A percentile compares a stretch with the other conserved stretches of the same genome.
Evolutionary conservation across 83 land plant species (phyloP).

Genomic region (Picea abies): DNA sequence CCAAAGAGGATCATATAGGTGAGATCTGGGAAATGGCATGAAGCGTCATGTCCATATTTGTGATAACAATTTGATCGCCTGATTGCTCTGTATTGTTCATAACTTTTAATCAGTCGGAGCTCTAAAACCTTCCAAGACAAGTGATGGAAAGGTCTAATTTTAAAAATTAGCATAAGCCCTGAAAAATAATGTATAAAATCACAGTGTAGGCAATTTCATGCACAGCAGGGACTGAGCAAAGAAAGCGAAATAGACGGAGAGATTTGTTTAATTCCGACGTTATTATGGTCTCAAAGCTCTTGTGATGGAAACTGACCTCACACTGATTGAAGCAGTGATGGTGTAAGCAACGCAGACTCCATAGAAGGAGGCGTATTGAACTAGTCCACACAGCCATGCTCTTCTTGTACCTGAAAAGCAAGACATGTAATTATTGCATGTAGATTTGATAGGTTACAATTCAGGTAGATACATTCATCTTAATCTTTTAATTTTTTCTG

Average conservation of each 20-base stretch:
- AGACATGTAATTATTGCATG: slow-evolving; percentile 13
- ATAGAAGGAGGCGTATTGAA: slow-evolving; percentile 34
- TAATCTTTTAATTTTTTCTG: too few species aligned
- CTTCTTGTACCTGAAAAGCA: slow-evolving; percentile 35
- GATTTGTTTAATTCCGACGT: not conserved
- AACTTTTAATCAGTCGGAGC: slow-evolving; percentile 13
- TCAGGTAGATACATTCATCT: too few species aligned
- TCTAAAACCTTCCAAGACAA: slow-evolving; percentile 39
- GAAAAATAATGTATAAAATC: not conserved
- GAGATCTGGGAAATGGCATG: slow-evolving; percentile 2
- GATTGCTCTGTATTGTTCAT: slow-evolving; percentile 13
- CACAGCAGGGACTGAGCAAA: not conserved
- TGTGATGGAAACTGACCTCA: slow-evolving; percentile 30
- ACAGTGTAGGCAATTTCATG: not conserved
- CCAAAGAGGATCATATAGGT: slow-evolving; percentile 25
- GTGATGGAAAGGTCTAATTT: not conserved
- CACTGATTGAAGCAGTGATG: slow-evolving; percentile 47
- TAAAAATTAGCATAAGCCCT: not conserved
- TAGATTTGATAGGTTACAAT: slow-evolving; percentile 3
- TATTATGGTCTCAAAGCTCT: not conserved
- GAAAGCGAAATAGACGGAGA: not conserved
- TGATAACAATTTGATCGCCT: slow-evolving; percentile 19
- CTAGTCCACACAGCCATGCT: slow-evolving; percentile 42
- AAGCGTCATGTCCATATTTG: slow-evolving; percentile 1
- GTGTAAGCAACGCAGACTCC: slow-evolving; percentile 52